A percentile compares a stretch with the other conserved stretches of the same genome.
Evolutionary conservation across 2,329 filamentous ascomycete genomes (phyloP).

Genomic region (Pseudocercospora macadamiae): DNA sequence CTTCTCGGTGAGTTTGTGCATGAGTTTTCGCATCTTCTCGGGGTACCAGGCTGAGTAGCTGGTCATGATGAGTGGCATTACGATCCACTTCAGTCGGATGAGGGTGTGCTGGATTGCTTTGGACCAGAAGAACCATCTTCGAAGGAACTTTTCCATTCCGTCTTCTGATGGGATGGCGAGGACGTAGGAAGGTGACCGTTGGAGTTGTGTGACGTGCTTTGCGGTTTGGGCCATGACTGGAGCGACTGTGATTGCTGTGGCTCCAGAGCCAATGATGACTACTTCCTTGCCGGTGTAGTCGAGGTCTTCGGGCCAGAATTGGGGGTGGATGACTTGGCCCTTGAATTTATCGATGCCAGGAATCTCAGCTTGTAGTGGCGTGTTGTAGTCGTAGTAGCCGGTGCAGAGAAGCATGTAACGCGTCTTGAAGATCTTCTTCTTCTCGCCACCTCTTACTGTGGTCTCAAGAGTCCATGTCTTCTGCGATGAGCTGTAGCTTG

Average conservation of each 20-base stretch:
- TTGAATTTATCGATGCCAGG: slow-evolving; percentile 69
- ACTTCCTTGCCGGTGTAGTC: slow-evolving; percentile 69
- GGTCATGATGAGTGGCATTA: slow-evolving; percentile 39
- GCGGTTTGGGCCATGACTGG: slow-evolving; percentile 70
- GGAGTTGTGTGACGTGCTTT: slow-evolving; percentile 73
- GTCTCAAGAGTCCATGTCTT: slow-evolving; percentile 53
- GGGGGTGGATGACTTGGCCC: slow-evolving; percentile 67
- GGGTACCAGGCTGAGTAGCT: slow-evolving; percentile 40
- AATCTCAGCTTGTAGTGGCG: slow-evolving; percentile 63
- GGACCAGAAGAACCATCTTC: slow-evolving; percentile 28
- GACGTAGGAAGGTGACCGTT: slow-evolving; percentile 72
- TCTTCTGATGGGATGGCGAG: slow-evolving; percentile 36
- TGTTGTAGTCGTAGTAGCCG: slow-evolving; percentile 75
- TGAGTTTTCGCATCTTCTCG: slow-evolving; percentile 30
- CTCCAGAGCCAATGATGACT: slow-evolving; percentile 75
- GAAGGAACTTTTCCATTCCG: slow-evolving; percentile 30
- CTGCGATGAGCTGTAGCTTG: slow-evolving; percentile 51
- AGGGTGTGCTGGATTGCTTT: slow-evolving; percentile 33
- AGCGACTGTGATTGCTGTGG: slow-evolving; percentile 77
- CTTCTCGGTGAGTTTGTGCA: slow-evolving; percentile 49
- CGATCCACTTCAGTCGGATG: slow-evolving; percentile 42
- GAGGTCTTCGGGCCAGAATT: slow-evolving; percentile 74
- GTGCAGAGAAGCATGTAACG: slow-evolving; percentile 62
- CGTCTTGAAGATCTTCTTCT: slow-evolving; percentile 41
- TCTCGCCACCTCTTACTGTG: slow-evolving; percentile 40